phyloP scores from a whole-genome alignment of 345 rosid species.

The Eucalyptus guilfoylei region DNA sequence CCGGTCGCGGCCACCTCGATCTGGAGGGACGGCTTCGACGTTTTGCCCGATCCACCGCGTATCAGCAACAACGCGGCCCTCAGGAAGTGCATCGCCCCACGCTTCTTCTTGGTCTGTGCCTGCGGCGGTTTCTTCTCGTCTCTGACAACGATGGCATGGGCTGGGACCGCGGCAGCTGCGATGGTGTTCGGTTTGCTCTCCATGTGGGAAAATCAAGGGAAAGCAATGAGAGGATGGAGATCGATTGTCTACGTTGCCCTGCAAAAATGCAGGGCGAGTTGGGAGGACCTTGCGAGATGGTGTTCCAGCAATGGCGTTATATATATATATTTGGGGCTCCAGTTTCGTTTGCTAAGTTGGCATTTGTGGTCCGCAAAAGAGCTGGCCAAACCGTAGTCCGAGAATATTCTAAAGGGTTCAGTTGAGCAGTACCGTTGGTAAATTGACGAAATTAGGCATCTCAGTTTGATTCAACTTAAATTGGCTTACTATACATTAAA shows the following conservation, averaged over 20 bases:
- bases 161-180: not conserved
- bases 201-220: not conserved
- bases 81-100: constrained; percentile 28
- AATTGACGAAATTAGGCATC: not conserved
- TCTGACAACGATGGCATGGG: not conserved
- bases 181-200: not conserved
- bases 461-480: not conserved
- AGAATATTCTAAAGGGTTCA: not conserved
- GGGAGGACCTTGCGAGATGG: not conserved
- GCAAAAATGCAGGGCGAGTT: not conserved
- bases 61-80: constrained; percentile 33
- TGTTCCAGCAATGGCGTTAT: not conserved
- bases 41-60: constrained; percentile 3
- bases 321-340: not conserved
- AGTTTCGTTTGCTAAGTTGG: not conserved
- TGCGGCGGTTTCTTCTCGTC: not conserved
- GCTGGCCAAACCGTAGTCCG: not conserved
- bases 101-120: constrained; percentile 7
- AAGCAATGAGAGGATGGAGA: not conserved
- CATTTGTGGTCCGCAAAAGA: not conserved
- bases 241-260: not conserved
- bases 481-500: not conserved
- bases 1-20: not conserved
- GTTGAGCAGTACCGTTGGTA: not conserved
- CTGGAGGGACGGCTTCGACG: constrained; percentile 11